These are phyloP conservation scores for Lactarius sanguifluus DNA, from an alignment of 768 basidiomycete genomes.

Conservation along the genomic window DNA sequence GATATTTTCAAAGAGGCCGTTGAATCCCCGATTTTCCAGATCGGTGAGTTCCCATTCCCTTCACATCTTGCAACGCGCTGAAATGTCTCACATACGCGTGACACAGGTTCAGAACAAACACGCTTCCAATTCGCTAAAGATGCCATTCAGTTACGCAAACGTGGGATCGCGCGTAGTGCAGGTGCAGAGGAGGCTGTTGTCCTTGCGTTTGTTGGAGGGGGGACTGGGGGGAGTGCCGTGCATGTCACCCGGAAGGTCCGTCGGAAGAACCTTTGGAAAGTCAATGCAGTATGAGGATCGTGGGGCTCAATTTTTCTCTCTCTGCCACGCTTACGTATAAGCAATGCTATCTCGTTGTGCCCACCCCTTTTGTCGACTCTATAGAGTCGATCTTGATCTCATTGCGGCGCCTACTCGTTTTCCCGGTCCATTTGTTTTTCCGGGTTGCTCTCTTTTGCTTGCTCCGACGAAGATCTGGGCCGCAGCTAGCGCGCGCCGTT, in stretches of 20 bases:
- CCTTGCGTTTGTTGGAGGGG: conserved; percentile 78
- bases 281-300: conserved; percentile 32
- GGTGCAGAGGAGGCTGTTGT: conserved; percentile 90
- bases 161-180: conserved; percentile 65
- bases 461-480: neutral
- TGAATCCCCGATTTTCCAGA: conserved; percentile 75
- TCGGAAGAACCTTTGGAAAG: conserved; percentile 42
- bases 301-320: neutral
- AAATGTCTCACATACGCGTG: neutral
- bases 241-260: conserved; percentile 87
- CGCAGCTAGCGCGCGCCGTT: neutral
- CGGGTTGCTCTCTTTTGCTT: neutral
- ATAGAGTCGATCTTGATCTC: neutral
- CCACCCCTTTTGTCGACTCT: neutral
- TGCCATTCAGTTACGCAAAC: conserved; percentile 79
- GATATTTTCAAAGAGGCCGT: conserved; percentile 84
- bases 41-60: conserved; percentile 49
- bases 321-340: conserved; percentile 2
- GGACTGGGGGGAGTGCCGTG: conserved; percentile 69
- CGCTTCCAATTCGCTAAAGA: conserved; percentile 93
- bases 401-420: neutral
- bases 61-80: conserved; percentile 5
- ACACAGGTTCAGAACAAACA: conserved; percentile 72
- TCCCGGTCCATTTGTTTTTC: neutral
- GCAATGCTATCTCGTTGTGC: conserved; percentile 10